Conservation (phyloP, 2,329 filamentous ascomycete species). For the Trichothecium roseum region DNA sequence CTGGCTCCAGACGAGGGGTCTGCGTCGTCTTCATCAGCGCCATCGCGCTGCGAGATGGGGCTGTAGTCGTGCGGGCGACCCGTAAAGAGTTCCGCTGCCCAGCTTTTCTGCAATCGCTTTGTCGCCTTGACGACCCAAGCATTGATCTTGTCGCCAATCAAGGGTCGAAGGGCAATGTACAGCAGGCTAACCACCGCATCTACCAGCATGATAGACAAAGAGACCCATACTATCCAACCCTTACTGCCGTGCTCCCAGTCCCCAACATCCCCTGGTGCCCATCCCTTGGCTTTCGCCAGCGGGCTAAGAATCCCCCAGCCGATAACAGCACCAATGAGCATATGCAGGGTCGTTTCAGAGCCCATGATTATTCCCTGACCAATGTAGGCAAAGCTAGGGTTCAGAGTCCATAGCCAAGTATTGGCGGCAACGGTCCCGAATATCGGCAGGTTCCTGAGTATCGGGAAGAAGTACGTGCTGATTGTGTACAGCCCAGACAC, state of each 20-base stretch:
- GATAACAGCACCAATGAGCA: slow-evolving; percentile 80
- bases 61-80: slow-evolving; percentile 12
- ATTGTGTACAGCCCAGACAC: slow-evolving; percentile 62
- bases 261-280: slow-evolving; percentile 78
- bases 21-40: background rate
- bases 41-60: slow-evolving; percentile 9
- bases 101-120: slow-evolving; percentile 10
- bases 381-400: slow-evolving; percentile 93
- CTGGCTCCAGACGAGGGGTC: slow-evolving; percentile 2
- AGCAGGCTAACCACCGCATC: slow-evolving; percentile 84
- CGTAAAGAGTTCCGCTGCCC: slow-evolving; percentile 11
- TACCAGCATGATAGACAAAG: slow-evolving; percentile 89
- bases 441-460: slow-evolving; percentile 75
- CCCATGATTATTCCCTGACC: slow-evolving; percentile 99
- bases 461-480: slow-evolving; percentile 79
- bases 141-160: slow-evolving; percentile 18
- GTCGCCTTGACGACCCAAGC: slow-evolving; percentile 3
- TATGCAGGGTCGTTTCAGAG: slow-evolving; percentile 85
- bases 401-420: slow-evolving; percentile 90
- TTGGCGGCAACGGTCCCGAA: slow-evolving; percentile 66
- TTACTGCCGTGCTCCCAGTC: slow-evolving; percentile 93
- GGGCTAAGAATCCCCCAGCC: slow-evolving; percentile 91
- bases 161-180: slow-evolving; percentile 60
- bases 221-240: slow-evolving; percentile 98
- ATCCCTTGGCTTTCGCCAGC: slow-evolving; percentile 72